Base-by-base conservation (phyloP, 768 basidiomycete species). In the Serendipita sp. region DNA sequence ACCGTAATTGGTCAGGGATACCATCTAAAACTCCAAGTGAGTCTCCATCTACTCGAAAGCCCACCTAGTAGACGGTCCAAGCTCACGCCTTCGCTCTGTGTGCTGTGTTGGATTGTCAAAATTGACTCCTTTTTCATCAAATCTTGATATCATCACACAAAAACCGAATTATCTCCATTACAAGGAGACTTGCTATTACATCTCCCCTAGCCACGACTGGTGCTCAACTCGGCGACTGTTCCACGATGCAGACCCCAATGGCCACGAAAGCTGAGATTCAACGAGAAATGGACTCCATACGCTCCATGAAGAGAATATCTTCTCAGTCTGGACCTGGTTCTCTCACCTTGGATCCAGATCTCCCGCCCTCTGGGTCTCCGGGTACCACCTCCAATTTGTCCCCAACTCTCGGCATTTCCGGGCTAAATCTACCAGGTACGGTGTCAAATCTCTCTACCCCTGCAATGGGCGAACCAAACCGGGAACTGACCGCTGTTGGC, bases 311-410 rank as follows among this genome's bases (percentile, higher is more conserved):
- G 65, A 81, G 93, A 63, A 85, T 91, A 69, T 96, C 92, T 1
- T 81, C 85, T 0, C 79, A 82, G 66, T 78, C 79, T 36, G 83
- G 83, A 8, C 91, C 89, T 66, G 90, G 89, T 44, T 85, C 86
- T 27, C 82, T 92, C 70, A 79, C 87, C 65, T 80, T 94, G 63
- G 93, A 96, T 74, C 92, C 92, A 68, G 93, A 96, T 81, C 82
- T 95, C 55, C 93, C 93, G 45, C 84, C 82, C 69, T 79, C 84
- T 18, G 72, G 80, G 83, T 27, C 81, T 85, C 36, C 81, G 81
- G 29, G 67, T 78, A 4, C 63, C 70, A 29, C 68, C 73, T 11
- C 73, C 72, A 58, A 65, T 29, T 40, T 36, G 23, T 60, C 55
- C 31, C 55, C 55, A n/a, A 60, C 55, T 40, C 40, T 40, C 40